Percentiles rank a stretch among this genome's conserved stretches.
Evolutionary conservation across 2,329 filamentous ascomycete genomes (phyloP).

Genomic region (Monilinia polystroma): DNA sequence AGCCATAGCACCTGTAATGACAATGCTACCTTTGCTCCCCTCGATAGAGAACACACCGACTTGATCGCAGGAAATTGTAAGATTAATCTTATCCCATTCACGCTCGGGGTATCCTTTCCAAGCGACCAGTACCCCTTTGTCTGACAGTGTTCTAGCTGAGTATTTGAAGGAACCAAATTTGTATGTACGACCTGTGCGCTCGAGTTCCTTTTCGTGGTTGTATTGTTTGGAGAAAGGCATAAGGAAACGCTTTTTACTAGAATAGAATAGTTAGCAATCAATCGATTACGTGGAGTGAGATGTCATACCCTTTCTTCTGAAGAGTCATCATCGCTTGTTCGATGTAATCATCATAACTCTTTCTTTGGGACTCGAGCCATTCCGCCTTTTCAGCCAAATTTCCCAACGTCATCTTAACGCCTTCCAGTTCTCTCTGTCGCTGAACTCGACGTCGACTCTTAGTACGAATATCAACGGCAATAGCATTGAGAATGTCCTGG

Average conservation of each 20-base stretch:
- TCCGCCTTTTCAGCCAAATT: slow-evolving; percentile 83
- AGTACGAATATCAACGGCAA: slow-evolving; percentile 92
- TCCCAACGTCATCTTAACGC: slow-evolving; percentile 70
- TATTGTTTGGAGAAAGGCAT: slow-evolving; percentile 98
- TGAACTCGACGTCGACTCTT: slow-evolving; percentile 94
- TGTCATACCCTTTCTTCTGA: slow-evolving; percentile 81
- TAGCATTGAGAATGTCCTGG: slow-evolving; percentile 96
- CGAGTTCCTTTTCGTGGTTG: slow-evolving; percentile 95
- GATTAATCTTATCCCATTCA: slow-evolving; percentile 88
- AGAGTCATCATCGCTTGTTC: slow-evolving; percentile 97
- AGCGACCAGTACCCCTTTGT: slow-evolving; percentile 91
- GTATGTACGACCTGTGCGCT: slow-evolving; percentile 86
- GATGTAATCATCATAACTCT: slow-evolving; percentile 98
- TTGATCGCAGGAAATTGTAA: slow-evolving; percentile 91
- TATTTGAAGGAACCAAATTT: slow-evolving; percentile 99
- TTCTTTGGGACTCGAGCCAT: slow-evolving; percentile 92
- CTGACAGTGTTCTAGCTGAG: slow-evolving; percentile 79
- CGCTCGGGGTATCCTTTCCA: slow-evolving; percentile 81
- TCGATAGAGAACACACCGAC: slow-evolving; percentile 94
- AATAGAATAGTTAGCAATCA: slow-evolving; percentile 26
- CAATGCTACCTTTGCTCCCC: slow-evolving; percentile 86
- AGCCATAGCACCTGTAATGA: slow-evolving; percentile 90
- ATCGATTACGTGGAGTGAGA: neutral
- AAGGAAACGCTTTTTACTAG: slow-evolving; percentile 83
- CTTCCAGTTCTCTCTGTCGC: slow-evolving; percentile 85